Evolutionary conservation across 495 filamentous ascomycete species (phyloP).

Genomic region (Tuber umbilicatum): DNA sequence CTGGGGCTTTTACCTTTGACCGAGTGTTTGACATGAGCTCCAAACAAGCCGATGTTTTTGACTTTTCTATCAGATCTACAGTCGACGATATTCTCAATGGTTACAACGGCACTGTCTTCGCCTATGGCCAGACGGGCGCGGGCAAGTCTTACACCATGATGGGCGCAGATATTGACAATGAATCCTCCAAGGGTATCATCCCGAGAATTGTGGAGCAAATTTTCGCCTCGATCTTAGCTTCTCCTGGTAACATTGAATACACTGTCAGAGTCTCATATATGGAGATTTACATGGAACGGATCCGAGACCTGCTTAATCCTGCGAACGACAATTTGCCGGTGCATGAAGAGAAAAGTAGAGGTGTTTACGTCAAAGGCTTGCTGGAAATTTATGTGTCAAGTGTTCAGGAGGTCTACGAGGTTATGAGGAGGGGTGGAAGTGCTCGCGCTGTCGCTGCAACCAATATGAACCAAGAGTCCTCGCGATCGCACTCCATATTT

Average conservation of each 20-base stretch:
- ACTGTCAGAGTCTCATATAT: constrained; percentile 97
- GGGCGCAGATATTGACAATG: constrained; percentile 84
- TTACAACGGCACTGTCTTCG: constrained; percentile 98
- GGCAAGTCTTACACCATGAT: constrained; percentile 99
- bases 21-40: constrained; percentile 91
- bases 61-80: constrained; percentile 91
- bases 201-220: constrained; percentile 97
- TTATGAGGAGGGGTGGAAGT: constrained; percentile 86
- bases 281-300: constrained; percentile 99
- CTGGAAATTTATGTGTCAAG: constrained; percentile 93
- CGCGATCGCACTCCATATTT: constrained; percentile 96
- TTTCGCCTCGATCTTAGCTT: constrained; percentile 85
- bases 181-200: constrained; percentile 82
- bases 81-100: constrained; percentile 98
- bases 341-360: constrained; percentile 92
- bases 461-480: constrained; percentile 99
- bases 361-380: constrained; percentile 95
- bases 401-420: constrained; percentile 91
- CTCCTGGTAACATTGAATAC: constrained; percentile 91
- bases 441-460: constrained; percentile 93
- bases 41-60: constrained; percentile 82
- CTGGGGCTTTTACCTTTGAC: constrained; percentile 90
- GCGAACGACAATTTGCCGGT: constrained; percentile 94
- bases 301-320: constrained; percentile 84
- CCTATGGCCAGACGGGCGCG: constrained; percentile 96